Conservation (phyloP, 768 basidiomycete species). For the Cubamyces lactineus region DNA sequence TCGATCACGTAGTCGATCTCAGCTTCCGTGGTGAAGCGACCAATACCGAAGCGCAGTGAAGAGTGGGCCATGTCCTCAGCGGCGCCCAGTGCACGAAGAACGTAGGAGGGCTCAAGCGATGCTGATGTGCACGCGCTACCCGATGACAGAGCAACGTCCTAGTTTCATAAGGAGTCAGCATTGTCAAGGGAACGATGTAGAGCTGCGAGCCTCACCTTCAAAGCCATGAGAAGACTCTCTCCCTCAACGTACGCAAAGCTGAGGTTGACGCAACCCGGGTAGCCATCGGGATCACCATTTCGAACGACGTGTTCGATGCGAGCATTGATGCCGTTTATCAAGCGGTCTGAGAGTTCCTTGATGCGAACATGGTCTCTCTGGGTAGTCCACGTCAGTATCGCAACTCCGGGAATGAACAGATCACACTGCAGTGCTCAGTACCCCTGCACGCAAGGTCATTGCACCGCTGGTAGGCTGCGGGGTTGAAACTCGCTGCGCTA, state of each 20-base stretch:
- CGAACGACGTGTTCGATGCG: conserved; percentile 90
- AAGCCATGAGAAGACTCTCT: conserved; percentile 94
- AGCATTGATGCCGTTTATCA: conserved; percentile 79
- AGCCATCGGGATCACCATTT: conserved; percentile 91
- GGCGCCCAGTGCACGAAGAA: conserved; percentile 92
- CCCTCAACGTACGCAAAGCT: conserved; percentile 98
- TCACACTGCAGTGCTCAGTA: conserved; percentile 59
- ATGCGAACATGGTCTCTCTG: conserved; percentile 84
- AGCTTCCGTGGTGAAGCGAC: conserved; percentile 96
- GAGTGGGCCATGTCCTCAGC: conserved; percentile 99
- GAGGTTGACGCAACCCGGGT: conserved; percentile 94
- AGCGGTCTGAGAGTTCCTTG: conserved; percentile 73
- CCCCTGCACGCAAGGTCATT: conserved; percentile 86
- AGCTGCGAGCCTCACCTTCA: conserved; percentile 66
- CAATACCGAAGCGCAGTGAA: conserved; percentile 95
- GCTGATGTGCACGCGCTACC: conserved; percentile 99
- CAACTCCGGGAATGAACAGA: conserved; percentile 29
- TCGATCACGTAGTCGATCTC: conserved; percentile 94
- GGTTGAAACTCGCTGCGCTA: conserved; percentile 44
- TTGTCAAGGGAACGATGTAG: not conserved
- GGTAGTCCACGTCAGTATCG: conserved; percentile 19
- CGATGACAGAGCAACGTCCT: conserved; percentile 97
- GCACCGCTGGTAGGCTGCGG: conserved; percentile 51
- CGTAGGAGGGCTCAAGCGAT: conserved; percentile 97
- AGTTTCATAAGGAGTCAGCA: not conserved